A percentile compares a stretch with the other conserved stretches of the same genome.
These are phyloP conservation scores for Backusella mclennaniae DNA, from an alignment of 192 early-diverging fungal genomes.

Conservation along the genomic window DNA sequence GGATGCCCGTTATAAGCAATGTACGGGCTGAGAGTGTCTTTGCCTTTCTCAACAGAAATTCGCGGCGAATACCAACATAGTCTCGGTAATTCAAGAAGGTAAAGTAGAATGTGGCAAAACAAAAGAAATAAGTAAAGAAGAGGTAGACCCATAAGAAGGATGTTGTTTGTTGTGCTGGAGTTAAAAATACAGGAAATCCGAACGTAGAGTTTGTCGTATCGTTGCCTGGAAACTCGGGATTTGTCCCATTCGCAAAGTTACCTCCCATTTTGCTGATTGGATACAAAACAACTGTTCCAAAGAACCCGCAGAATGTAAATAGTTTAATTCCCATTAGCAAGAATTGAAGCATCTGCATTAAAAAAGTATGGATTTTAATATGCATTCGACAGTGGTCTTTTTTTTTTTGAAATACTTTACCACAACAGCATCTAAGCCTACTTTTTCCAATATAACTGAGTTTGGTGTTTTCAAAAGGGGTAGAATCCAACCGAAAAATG, in stretches of 20 bases:
- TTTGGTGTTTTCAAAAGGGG: conserved; percentile 45
- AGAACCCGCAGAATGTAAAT: conserved; percentile 46
- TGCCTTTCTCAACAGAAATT: conserved; percentile 39
- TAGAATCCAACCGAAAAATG: conserved; percentile 54
- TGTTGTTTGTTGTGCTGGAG: neutral
- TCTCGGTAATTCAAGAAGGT: conserved; percentile 51
- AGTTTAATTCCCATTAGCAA: conserved; percentile 49
- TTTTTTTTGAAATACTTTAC: conserved; percentile 25
- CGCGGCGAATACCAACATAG: conserved; percentile 45
- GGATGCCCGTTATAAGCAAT: conserved; percentile 69
- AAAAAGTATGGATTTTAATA: neutral
- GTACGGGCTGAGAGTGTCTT: conserved; percentile 54
- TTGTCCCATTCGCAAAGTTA: conserved; percentile 25
- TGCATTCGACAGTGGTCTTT: neutral
- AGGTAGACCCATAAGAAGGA: conserved; percentile 34
- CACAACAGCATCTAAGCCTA: conserved; percentile 59
- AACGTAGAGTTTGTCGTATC: neutral
- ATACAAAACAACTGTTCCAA: conserved; percentile 44
- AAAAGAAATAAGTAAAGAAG: conserved; percentile 57
- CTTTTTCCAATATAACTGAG: conserved; percentile 44
- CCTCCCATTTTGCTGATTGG: conserved; percentile 46
- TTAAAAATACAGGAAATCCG: neutral
- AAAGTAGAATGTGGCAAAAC: conserved; percentile 47
- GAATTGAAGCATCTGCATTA: conserved; percentile 52
- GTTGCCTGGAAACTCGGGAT: conserved; percentile 11